phyloP scores from a whole-genome alignment of 768 basidiomycete genomes.

The Mrakia blollopis region DNA sequence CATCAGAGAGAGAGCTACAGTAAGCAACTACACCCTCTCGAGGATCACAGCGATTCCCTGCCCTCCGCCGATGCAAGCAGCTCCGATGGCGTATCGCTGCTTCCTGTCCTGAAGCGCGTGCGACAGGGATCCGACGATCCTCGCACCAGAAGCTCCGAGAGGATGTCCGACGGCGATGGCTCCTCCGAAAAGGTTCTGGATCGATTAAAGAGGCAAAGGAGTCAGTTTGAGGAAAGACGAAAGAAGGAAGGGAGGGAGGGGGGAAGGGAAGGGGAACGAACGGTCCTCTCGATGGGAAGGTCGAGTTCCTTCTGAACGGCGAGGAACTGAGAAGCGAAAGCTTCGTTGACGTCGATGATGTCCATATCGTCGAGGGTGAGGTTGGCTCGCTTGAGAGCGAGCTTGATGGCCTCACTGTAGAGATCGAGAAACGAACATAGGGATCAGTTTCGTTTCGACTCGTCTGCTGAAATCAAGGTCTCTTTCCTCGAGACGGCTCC shows the following conservation, averaged over 20 bases:
- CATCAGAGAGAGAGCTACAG: too few relatives aligned
- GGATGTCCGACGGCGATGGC: slow-evolving; percentile 45
- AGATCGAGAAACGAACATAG: neutral
- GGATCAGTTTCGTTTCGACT: neutral
- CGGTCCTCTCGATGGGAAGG: slow-evolving; percentile 41
- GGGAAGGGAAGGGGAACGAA: neutral
- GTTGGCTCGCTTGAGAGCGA: slow-evolving; percentile 2
- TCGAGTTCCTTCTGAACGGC: slow-evolving; percentile 46
- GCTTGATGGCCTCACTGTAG: slow-evolving; percentile 20
- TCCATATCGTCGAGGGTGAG: slow-evolving; percentile 44
- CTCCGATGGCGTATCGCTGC: slow-evolving; percentile 46
- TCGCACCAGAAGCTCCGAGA: slow-evolving; percentile 35
- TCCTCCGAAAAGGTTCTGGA: slow-evolving; percentile 41
- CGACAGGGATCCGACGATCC: slow-evolving; percentile 37
- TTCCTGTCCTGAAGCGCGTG: slow-evolving; percentile 41
- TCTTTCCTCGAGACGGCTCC: too few relatives aligned
- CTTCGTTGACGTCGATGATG: slow-evolving; percentile 45
- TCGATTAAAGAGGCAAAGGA: neutral
- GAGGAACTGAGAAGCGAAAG: slow-evolving; percentile 48
- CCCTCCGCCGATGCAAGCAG: slow-evolving; percentile 48
- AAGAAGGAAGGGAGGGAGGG: too few relatives aligned
- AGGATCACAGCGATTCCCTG: slow-evolving; percentile 45
- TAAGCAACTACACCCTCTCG: slow-evolving; percentile 34
- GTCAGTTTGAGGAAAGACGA: neutral
- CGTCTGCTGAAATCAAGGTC: too few relatives aligned